phyloP scores from a whole-genome alignment of 2,329 filamentous ascomycete genomes.

The Tolypocladium ovalisporum region DNA sequence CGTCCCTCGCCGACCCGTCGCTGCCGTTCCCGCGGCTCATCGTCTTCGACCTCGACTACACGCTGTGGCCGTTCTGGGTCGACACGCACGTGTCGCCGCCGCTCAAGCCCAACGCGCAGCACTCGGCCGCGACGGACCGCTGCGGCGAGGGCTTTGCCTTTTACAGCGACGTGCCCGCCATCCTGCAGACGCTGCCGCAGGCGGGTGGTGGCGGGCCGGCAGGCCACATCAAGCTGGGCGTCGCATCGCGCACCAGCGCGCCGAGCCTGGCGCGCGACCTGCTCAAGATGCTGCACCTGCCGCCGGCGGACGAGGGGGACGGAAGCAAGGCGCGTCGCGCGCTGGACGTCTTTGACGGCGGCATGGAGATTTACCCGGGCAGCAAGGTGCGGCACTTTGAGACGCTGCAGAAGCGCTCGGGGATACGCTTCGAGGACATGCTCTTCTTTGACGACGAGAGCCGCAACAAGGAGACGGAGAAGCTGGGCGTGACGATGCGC shows the following conservation, averaged over 20 bases:
- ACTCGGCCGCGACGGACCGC: constrained; percentile 37
- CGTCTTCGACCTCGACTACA: constrained; percentile 96
- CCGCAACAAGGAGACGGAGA: constrained; percentile 72
- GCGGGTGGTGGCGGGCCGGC: constrained; percentile 9
- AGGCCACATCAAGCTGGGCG: constrained; percentile 41
- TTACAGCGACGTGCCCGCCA: constrained; percentile 57
- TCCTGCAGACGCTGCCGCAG: constrained; percentile 48
- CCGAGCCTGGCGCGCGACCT: constrained; percentile 73
- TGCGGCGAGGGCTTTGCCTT: constrained; percentile 59
- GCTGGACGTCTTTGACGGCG: constrained; percentile 49
- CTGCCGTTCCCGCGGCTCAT: constrained; percentile 71
- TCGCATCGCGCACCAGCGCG: constrained; percentile 71
- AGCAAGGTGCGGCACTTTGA: constrained; percentile 82
- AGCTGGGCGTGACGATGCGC: constrained; percentile 72
- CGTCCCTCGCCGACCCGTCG: constrained; percentile 35
- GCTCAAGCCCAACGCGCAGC: constrained; percentile 37
- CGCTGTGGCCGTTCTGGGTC: constrained; percentile 97
- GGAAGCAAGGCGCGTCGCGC: constrained; percentile 31
- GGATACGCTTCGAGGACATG: constrained; percentile 70
- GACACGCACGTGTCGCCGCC: constrained; percentile 82
- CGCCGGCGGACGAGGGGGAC: constrained; percentile 16
- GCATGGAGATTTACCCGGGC: constrained; percentile 60
- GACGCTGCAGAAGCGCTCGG: constrained; percentile 58
- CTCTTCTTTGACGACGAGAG: constrained; percentile 92
- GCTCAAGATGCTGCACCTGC: constrained; percentile 60